phyloP scores from a whole-genome alignment of 2,329 filamentous ascomycete species.

The Graphiopsis chlorocephala region DNA sequence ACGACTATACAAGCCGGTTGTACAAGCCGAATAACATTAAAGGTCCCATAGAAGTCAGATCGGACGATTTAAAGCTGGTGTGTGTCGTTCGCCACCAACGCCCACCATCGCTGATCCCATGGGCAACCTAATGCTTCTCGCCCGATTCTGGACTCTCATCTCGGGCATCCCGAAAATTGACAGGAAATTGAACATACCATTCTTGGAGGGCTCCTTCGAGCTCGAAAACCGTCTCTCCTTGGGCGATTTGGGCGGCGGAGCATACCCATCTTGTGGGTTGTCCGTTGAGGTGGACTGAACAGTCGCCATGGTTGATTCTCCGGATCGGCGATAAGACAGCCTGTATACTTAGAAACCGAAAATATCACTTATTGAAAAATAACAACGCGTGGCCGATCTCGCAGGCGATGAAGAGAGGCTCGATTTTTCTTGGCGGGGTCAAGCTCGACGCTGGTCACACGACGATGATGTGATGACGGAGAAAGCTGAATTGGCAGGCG shows the following conservation, averaged over 20 bases:
- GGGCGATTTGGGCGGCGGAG: conserved; percentile 6
- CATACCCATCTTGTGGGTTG: conserved; percentile 7
- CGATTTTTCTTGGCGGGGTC: conserved; percentile 15
- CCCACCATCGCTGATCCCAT: neutral
- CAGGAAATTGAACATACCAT: conserved; percentile 36
- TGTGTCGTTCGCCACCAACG: neutral
- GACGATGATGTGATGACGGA: neutral
- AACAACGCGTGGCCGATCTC: neutral
- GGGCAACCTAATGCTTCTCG: neutral
- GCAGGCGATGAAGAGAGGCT: neutral
- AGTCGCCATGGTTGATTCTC: conserved; percentile 6
- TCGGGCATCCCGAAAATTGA: neutral
- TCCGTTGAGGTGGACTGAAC: conserved; percentile 7
- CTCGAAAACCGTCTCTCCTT: conserved; percentile 39
- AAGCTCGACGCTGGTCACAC: conserved; percentile 5
- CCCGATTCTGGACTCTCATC: neutral
- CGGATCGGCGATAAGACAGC: neutral
- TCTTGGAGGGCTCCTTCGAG: conserved; percentile 44
- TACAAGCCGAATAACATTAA: neutral
- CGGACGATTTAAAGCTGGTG: neutral
- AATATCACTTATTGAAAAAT: neutral
- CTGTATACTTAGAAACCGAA: neutral
- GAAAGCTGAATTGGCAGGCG: neutral
- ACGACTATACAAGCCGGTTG: neutral
- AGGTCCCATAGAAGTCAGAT: neutral